Evolutionary conservation across 2,329 filamentous ascomycete genomes (phyloP), one percentile per base, ranked within the genome.

Genomic region (Hortaea sp.): DNA sequence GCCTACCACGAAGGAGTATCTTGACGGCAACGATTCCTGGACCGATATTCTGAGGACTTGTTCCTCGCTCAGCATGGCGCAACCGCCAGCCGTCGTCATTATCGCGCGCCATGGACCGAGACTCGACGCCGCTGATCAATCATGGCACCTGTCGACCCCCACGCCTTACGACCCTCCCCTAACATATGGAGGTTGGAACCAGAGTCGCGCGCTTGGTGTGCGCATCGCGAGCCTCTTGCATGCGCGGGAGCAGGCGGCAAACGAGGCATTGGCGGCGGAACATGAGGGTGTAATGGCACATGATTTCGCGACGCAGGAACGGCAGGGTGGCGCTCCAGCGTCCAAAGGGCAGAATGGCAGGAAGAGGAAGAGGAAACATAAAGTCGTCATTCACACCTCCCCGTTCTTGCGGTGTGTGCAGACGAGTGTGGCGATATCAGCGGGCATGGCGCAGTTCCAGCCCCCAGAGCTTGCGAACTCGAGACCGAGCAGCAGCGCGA

Each of bases 101-200:
- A 66, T 75, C 55, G 71, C 69, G n/a, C 82, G 92, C 68, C 92
- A 98, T 67, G 92, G 92, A 61, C 86, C 89, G 58, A 84, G 92
- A 56, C 82, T 98, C 48, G 92, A 98, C 66, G 88, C 88, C 46
- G 88, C 89, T 51, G 89, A 98, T 73, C 88, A 89, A 64, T 81
- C 87, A 65, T 98, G 92, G 92, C 88, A 95, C 66, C 76, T 95
- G 45, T 85, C 85, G 29, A 95, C 92, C 5, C 85, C 89, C 1
- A 89, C 88, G 5, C 92, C 92, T 1, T 98, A 97, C 72, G 90
- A 98, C 55, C 87, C 92, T 54, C 92, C 92, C 42, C 75, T 98
- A 48, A 95, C 89, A 2, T 97, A 95, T 63, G 86, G 87, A 56
- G 92, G 92, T 53, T 95, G 92, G 85, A 79, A 83, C 10, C 92